Base-by-base conservation (phyloP, 2,329 filamentous ascomycete species). In the Microsporum canis region DNA sequence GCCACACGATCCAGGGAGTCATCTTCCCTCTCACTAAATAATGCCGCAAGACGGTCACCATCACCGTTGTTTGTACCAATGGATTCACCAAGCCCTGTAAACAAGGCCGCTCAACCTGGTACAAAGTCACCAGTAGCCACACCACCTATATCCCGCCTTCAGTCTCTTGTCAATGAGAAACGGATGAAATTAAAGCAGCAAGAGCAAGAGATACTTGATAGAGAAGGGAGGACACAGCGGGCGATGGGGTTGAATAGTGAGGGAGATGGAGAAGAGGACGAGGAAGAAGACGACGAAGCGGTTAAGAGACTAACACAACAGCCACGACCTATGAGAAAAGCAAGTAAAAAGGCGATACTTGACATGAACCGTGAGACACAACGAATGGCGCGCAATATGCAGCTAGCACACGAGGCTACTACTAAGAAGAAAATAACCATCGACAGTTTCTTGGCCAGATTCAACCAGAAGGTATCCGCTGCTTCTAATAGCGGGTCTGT, bases 281-380 rank as follows among this genome's bases (percentile, higher is more conserved):
- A 82, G 41, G 77, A 80, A 51, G 82, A 81, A 1, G 84, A 87
- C 29, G 39, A 41, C 6, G 84, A 84, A 38, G 84, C 84, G 31
- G 86, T 81, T n/a, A 79, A 78, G 49, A 83, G 79, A 64, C 76
- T 94, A 51, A 34, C 51, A 12, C 51, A 91, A 69, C 78, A 82
- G 43, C 79, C 82, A 31, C 84, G 87, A 3, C 86, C 90, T 7
- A 65, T 72, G 1, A 84, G 94, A 10, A 95, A 94, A 71, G 91
- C 94, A 0, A 92, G 91, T 77, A 97, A 92, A 77, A 96, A 91
- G 75, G 94, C 94, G 0, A 72, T 96, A 47, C 89, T 96, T 71
- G 92, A 97, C 67, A 96, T 99, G 87, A 88, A 88, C 68, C 84
- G 90, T 62, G 94, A 99, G 74, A 96, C 92, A 0, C 94, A 99